Percentiles rank a stretch among this genome's conserved stretches.
Conservation (phyloP, 2,329 filamentous ascomycete species). For the Neophaeococcomyces aloes region DNA sequence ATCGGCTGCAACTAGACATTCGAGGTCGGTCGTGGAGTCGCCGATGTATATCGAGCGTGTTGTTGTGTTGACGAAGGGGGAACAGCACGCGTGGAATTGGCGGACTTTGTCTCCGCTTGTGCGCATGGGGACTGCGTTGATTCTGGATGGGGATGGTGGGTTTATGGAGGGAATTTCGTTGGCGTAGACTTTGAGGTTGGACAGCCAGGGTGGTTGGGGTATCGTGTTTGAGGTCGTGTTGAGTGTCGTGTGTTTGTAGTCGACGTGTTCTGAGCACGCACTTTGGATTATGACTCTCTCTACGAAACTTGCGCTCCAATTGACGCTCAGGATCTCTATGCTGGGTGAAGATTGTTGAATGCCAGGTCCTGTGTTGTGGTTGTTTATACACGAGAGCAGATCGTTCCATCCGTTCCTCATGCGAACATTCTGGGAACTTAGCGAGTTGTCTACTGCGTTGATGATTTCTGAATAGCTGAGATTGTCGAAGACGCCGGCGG, state of each 20-base stretch:
- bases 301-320: constrained; percentile 5
- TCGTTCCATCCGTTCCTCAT: constrained; percentile 2
- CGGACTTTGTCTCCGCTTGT: constrained; percentile 6
- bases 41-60: constrained; percentile 8
- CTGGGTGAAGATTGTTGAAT: not conserved
- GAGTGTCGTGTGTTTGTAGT: too few relatives aligned
- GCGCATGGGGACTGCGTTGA: too few relatives aligned
- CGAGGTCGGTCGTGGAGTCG: constrained; percentile 7
- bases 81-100: not conserved
- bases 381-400: not conserved
- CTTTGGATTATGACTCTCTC: not conserved
- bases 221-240: too few relatives aligned
- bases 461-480: not conserved
- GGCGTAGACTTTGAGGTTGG: not conserved
- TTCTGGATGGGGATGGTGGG: too few relatives aligned
- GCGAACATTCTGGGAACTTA: not conserved
- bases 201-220: not conserved
- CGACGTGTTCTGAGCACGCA: not conserved
- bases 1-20: constrained; percentile 3
- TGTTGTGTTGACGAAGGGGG: too few relatives aligned
- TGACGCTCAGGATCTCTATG: constrained; percentile 5
- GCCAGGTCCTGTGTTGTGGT: not conserved
- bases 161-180: constrained; percentile 5
- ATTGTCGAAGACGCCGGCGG: constrained; percentile 3
- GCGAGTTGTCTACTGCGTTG: not conserved